phyloP scores from a whole-genome alignment of 2,329 filamentous ascomycete species.

The Fusarium nanum region DNA sequence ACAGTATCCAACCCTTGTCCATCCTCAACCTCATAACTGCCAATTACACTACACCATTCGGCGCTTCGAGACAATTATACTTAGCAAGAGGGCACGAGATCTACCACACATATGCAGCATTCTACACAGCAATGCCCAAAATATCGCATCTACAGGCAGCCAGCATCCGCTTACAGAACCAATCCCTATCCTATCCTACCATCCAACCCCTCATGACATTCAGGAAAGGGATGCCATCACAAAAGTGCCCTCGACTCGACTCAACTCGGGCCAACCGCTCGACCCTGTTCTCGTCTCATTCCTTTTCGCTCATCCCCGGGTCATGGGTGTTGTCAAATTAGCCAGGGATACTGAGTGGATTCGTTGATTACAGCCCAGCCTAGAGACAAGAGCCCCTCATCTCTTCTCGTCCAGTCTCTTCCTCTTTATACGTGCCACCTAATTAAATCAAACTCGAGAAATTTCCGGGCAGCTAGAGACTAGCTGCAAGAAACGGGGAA shows the following conservation, averaged over 20 bases:
- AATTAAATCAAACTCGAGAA: conserved; percentile 23
- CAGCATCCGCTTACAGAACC: conserved; percentile 27
- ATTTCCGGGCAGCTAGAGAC: conserved; percentile 13
- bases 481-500: conserved; percentile 7
- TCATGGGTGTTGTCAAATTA: conserved; percentile 31
- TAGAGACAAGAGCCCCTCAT: background rate
- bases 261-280: conserved; percentile 23
- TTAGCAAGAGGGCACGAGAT: conserved; percentile 27
- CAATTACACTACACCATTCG: conserved; percentile 21
- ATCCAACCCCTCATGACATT: conserved; percentile 19
- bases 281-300: conserved; percentile 26
- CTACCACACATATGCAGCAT: conserved; percentile 17
- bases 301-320: conserved; percentile 33
- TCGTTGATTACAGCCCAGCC: background rate
- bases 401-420: background rate
- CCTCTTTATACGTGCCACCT: conserved; percentile 1
- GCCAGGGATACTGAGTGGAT: conserved; percentile 34
- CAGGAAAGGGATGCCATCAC: background rate
- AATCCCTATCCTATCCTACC: conserved; percentile 23
- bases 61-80: conserved; percentile 21
- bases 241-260: conserved; percentile 5
- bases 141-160: conserved; percentile 10
- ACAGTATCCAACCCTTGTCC: conserved; percentile 2
- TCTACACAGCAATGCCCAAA: background rate
- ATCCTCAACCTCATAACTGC: background rate